A percentile compares a stretch with the other conserved stretches of the same genome.
Evolutionary conservation across 345 rosid genomes (phyloP).

Genomic region (Boechera divaricarpa): DNA sequence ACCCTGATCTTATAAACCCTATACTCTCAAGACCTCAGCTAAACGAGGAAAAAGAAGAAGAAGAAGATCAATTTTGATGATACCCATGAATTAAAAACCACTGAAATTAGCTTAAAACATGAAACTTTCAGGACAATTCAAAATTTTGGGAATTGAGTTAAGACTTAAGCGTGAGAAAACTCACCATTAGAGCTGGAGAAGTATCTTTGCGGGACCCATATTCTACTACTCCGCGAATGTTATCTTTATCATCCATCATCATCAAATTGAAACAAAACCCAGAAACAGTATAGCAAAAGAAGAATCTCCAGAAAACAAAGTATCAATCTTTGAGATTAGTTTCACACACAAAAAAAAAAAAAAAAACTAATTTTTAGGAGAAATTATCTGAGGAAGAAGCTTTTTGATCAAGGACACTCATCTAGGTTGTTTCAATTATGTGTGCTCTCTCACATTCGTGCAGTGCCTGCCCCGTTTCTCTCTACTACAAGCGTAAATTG

Average conservation of each 20-base stretch:
- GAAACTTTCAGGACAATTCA: neutral
- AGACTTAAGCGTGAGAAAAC: constrained; percentile 1
- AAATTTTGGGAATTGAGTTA: neutral
- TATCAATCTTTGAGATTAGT: neutral
- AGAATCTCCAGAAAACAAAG: neutral
- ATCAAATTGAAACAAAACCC: constrained; percentile 23
- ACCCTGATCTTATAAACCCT: constrained; percentile 22
- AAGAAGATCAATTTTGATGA: neutral
- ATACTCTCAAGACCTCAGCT: neutral
- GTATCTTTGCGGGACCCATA: constrained; percentile 23
- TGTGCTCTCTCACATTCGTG: neutral
- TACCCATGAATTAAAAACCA: neutral
- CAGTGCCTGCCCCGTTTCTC: constrained; percentile 30
- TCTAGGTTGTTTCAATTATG: neutral
- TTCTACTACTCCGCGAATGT: neutral
- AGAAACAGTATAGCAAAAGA: constrained; percentile 4
- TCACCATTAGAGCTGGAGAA: constrained; percentile 41
- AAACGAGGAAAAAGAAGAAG: neutral
- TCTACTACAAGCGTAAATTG: neutral
- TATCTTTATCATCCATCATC: constrained; percentile 21
- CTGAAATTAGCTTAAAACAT: neutral
- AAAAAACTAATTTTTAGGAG: neutral
- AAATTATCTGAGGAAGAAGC: neutral
- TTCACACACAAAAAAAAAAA: too few species aligned
- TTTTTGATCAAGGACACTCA: neutral